Evolutionary conservation across 306 rosid species (phyloP), one percentile per base, ranked within the genome.

Genomic region (Castanospermum australe): DNA sequence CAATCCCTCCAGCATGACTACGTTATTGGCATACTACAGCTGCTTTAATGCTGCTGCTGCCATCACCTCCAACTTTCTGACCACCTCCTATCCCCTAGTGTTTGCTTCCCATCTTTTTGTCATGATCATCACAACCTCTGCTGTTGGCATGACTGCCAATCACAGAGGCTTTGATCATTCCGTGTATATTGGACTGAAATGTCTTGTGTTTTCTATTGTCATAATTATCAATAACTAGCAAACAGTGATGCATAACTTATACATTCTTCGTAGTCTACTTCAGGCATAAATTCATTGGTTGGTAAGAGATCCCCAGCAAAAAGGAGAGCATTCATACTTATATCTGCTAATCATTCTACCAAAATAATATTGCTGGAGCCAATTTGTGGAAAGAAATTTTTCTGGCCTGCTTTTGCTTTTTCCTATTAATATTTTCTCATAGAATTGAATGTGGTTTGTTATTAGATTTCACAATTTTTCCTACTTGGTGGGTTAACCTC

Each of bases 1-100:
- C 75, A 70, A 22, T 80, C 70, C 55, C 79, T 41, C 18, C 10
- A 44, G 17, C 45, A 72, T 39, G 25, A 52, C 25, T 17, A 63
- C 30, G 24, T 45, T 32, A 20, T 22, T 22, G 21, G 28, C 28
- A 21, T 50, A 45, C 64, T 33, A 11, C 71, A 64, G 28, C 66
- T 21, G 15, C 67, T 62, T 62, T 25, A 15, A 6, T 12, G 32
- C 33, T 71, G 30, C 14, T 22, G 45, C 20, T 28, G 8, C 36
- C 71, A 18, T 57, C 12, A 36, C 13, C 13, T 24, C 21, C 28
- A 56, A 66, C 55, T 55, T 22, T 36, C 9, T 50, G 30, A 51
- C 13, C 64, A 5, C 75, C 55, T 21, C 41, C 18, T n/a, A 12
- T 17, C n/a, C 7, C 6, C 0, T 48, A n/a, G 14, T 35, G 25